A percentile compares a stretch with the other conserved stretches of the same genome.
Evolutionary conservation across 164 flowering plant species (phyloP).

Genomic region (Tetrastigma voinierianum): DNA sequence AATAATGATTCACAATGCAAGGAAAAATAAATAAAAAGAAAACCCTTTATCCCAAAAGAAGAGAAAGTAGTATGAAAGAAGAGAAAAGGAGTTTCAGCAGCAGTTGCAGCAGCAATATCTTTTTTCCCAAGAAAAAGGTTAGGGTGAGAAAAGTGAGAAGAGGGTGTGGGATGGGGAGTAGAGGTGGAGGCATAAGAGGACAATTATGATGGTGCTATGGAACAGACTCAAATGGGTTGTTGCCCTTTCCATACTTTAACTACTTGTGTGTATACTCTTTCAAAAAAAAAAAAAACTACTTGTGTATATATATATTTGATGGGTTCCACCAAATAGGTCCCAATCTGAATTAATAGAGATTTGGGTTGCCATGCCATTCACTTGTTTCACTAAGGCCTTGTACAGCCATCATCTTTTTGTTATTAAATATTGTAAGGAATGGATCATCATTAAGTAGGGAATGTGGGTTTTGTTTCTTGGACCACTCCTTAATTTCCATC

Average conservation of each 20-base stretch:
- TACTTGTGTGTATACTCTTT: slow-evolving; percentile 5
- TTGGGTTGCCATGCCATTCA: neutral
- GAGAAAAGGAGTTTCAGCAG: slow-evolving; percentile 5
- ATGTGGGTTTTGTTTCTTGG: too few species aligned
- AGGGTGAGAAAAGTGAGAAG: slow-evolving; percentile 8
- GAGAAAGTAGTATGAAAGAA: slow-evolving; percentile 15
- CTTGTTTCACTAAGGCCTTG: neutral
- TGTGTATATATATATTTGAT: slow-evolving; percentile 16
- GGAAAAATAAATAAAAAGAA: slow-evolving; percentile 1
- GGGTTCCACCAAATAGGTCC: slow-evolving; percentile 12
- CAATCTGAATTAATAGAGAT: neutral
- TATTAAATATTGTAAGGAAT: neutral
- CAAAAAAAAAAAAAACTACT: too few species aligned
- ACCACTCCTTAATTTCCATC: too few species aligned
- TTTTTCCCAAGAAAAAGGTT: slow-evolving; percentile 3
- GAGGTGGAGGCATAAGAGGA: slow-evolving; percentile 19
- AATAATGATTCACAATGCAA: slow-evolving; percentile 12
- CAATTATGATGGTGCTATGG: slow-evolving; percentile 25
- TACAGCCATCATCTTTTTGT: neutral
- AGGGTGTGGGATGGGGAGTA: slow-evolving; percentile 1
- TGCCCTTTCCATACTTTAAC: neutral
- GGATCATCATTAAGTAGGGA: neutral
- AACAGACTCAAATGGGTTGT: slow-evolving; percentile 39
- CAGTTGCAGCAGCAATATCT: neutral
- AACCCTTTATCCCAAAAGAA: slow-evolving; percentile 17